Evolutionary conservation across 345 rosid species (phyloP), one percentile per base, ranked within the genome.

Genomic region (Sapria himalayana): DNA sequence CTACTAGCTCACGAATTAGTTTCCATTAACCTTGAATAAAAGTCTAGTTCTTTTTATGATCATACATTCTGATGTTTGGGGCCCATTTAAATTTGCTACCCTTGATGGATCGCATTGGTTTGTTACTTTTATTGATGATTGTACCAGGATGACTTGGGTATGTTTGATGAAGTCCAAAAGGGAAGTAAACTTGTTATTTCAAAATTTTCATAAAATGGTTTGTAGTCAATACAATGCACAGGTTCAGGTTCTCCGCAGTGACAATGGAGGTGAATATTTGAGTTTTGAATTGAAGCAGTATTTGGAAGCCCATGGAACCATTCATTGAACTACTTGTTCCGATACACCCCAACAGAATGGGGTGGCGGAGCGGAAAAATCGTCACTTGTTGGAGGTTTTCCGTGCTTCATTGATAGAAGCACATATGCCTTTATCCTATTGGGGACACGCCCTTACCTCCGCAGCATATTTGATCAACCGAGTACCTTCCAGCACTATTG

Each of bases 11-110:
- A n/a, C n/a, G n/a, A n/a, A n/a, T n/a, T n/a, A n/a, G n/a, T n/a
- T n/a, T 42, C 25, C 48, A 25, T 43, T 29, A n/a, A 12, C 0
- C 13, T 21, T 41, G n/a, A 42, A 24, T 25, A 41, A 41, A 23
- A 23, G 37, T 31, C 15, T 13, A 1, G 2, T 5, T 7, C 36
- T 9, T 14, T 43, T 43, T 43, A 43, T 43, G 47, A 9, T 43
- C 4, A 19, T 44, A 7, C 38, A 44, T 11, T 44, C 17, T 1
- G 48, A 44, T 44, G 48, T 44, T 29, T 44, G 18, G 39, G 49
- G 49, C 15, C 19, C 38, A 10, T 45, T 19, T 4, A 3, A 27
- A n/a, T n/a, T n/a, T n/a, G n/a, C n/a, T n/a, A n/a, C n/a, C n/a
- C n/a, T n/a, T n/a, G n/a, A n/a, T n/a, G n/a, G n/a, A n/a, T n/a